Evolutionary conservation across 2,329 filamentous ascomycete species (phyloP).

Genomic region (Cadophora sp.): DNA sequence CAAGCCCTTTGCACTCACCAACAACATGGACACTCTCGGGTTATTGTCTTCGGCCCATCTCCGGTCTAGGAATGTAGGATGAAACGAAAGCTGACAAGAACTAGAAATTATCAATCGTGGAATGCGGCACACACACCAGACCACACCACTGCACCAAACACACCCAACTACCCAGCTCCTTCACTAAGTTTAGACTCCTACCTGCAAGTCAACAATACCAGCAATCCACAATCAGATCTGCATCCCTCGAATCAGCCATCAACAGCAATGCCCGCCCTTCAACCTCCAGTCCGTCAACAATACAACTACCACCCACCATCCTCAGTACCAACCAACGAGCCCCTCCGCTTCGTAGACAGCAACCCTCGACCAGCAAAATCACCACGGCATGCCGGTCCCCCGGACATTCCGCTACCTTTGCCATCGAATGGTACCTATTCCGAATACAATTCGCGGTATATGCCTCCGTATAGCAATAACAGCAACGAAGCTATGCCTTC

Average conservation of each 20-base stretch:
- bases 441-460: slow-evolving; percentile 37
- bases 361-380: slow-evolving; percentile 44
- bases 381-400: slow-evolving; percentile 41
- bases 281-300: slow-evolving; percentile 25
- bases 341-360: slow-evolving; percentile 39
- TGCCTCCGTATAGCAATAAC: slow-evolving; percentile 34
- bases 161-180: slow-evolving; percentile 37
- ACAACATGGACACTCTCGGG: no score
- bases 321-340: slow-evolving; percentile 24
- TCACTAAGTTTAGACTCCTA: slow-evolving; percentile 37
- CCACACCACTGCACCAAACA: slow-evolving; percentile 36
- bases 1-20: neutral
- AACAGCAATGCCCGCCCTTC: slow-evolving; percentile 20
- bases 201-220: slow-evolving; percentile 38
- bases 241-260: slow-evolving; percentile 26
- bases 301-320: slow-evolving; percentile 33
- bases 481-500: slow-evolving; percentile 30
- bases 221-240: slow-evolving; percentile 33
- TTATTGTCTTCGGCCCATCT: neutral
- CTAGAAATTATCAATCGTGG: slow-evolving; percentile 40
- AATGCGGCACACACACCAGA: slow-evolving; percentile 38
- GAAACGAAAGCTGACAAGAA: slow-evolving; percentile 32
- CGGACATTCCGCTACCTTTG: slow-evolving; percentile 27
- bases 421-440: slow-evolving; percentile 23
- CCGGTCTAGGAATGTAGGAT: slow-evolving; percentile 10